These are phyloP conservation scores for Ophiostoma sp. DNA, from an alignment of 2,329 filamentous ascomycete genomes.

Conservation along the genomic window DNA sequence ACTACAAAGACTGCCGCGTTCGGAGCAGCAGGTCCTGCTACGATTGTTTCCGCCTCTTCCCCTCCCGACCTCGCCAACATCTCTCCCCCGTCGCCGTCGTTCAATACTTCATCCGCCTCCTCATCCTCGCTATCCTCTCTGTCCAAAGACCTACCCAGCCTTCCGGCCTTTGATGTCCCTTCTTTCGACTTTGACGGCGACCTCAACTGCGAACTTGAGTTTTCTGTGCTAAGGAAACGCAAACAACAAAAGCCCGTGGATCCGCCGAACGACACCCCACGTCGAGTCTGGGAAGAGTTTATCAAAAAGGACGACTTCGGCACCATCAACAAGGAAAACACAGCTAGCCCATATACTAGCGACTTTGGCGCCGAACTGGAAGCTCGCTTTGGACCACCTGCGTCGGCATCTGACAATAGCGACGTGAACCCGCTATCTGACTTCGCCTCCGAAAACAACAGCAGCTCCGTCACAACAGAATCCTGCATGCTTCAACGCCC, in stretches of 20 bases:
- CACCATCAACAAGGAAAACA: not conserved
- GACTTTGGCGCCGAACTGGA: conserved; percentile 16
- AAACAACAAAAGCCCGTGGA: not conserved
- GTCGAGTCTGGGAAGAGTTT: conserved; percentile 25
- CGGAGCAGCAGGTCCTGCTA: conserved; percentile 16
- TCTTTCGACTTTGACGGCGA: conserved; percentile 48
- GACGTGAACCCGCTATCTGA: conserved; percentile 2
- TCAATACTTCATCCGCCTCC: conserved; percentile 12
- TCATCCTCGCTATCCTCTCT: not conserved
- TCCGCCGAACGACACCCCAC: conserved; percentile 7
- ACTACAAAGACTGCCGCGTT: conserved; percentile 22
- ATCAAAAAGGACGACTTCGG: conserved; percentile 11
- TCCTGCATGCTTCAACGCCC: conserved; percentile 6
- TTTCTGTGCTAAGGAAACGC: conserved; percentile 8
- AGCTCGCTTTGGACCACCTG: conserved; percentile 6
- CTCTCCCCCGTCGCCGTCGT: conserved; percentile 8
- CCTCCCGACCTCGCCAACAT: conserved; percentile 15
- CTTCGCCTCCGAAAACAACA: conserved; percentile 6
- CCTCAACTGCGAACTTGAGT: conserved; percentile 41
- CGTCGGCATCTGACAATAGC: not conserved
- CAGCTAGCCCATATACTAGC: conserved; percentile 6
- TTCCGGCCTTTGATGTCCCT: conserved; percentile 47
- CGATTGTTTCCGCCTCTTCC: conserved; percentile 16
- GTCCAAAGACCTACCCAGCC: conserved; percentile 35
- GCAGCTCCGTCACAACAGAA: not conserved